These are phyloP conservation scores for Lumnitzera racemosa DNA, from an alignment of 345 rosid species.

Conservation along the genomic window DNA sequence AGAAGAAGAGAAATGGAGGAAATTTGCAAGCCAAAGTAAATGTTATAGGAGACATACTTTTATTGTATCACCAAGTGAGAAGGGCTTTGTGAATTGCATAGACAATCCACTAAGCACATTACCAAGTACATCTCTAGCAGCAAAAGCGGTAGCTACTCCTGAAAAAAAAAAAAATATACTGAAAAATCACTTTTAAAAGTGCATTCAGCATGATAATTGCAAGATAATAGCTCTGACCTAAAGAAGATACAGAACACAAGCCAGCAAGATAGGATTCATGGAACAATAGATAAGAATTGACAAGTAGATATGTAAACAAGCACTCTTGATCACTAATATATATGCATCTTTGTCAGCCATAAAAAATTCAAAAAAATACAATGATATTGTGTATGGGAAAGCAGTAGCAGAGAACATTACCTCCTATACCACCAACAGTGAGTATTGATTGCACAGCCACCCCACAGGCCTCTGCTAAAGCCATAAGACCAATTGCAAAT, in stretches of 20 bases:
- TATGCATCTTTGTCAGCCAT: no score
- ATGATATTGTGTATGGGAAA: background rate
- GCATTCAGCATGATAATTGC: background rate
- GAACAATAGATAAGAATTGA: no score
- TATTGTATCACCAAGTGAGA: conserved; percentile 90
- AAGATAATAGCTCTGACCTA: no score
- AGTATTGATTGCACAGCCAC: conserved; percentile 90
- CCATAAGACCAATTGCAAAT: conserved; percentile 67
- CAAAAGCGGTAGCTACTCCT: conserved; percentile 99
- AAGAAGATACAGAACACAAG: no score
- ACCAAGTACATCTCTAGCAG: conserved; percentile 84
- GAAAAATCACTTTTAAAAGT: background rate
- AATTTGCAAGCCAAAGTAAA: background rate
- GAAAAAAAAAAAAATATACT: conserved; percentile 14
- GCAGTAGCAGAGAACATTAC: conserved; percentile 17
- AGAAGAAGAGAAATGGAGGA: background rate
- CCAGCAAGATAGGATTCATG: no score
- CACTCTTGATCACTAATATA: no score
- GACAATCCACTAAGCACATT: conserved; percentile 89
- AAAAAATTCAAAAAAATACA: background rate
- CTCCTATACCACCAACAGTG: conserved; percentile 98
- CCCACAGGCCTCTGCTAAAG: conserved; percentile 92
- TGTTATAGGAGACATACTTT: conserved; percentile 42
- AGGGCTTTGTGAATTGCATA: conserved; percentile 81
- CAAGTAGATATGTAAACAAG: no score